These are phyloP conservation scores for Halenospora varia DNA, from an alignment of 495 filamentous ascomycete species.

Conservation along the genomic window DNA sequence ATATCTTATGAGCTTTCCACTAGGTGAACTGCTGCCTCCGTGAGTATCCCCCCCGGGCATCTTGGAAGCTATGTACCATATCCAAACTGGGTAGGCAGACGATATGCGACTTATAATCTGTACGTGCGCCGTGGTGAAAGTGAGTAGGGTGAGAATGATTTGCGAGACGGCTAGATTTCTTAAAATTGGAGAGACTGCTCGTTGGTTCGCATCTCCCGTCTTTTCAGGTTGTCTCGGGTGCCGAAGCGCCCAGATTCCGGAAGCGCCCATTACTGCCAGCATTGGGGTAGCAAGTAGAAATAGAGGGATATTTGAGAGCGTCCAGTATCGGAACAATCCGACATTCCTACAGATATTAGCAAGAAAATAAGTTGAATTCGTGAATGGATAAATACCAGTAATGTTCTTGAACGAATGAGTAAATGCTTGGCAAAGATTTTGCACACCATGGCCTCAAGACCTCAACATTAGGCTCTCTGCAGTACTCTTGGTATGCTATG, in stretches of 20 bases:
- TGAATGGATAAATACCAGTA: conserved; percentile 89
- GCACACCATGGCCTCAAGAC: conserved; percentile 69
- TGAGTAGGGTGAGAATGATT: conserved; percentile 63
- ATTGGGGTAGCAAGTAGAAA: conserved; percentile 82
- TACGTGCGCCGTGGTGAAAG: conserved; percentile 78
- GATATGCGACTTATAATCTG: conserved; percentile 90
- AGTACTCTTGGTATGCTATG: conserved; percentile 72
- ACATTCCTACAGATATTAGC: conserved; percentile 57
- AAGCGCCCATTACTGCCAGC: conserved; percentile 61
- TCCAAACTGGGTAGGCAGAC: conserved; percentile 87
- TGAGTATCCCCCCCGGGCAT: conserved; percentile 24
- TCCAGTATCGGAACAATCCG: conserved; percentile 92
- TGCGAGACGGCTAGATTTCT: conserved; percentile 61
- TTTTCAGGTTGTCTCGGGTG: background rate
- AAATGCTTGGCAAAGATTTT: conserved; percentile 72
- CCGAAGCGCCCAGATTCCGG: conserved; percentile 48
- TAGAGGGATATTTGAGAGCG: conserved; percentile 75
- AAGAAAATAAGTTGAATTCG: conserved; percentile 74
- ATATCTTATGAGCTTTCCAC: conserved; percentile 45
- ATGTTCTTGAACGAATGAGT: conserved; percentile 78
- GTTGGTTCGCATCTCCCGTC: background rate
- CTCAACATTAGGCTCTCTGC: conserved; percentile 32
- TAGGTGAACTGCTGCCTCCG: too few relatives aligned
- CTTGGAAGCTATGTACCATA: conserved; percentile 65
- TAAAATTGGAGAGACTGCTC: conserved; percentile 1